phyloP scores from a whole-genome alignment of 2,329 filamentous ascomycete species.

The Penicillium sp. region DNA sequence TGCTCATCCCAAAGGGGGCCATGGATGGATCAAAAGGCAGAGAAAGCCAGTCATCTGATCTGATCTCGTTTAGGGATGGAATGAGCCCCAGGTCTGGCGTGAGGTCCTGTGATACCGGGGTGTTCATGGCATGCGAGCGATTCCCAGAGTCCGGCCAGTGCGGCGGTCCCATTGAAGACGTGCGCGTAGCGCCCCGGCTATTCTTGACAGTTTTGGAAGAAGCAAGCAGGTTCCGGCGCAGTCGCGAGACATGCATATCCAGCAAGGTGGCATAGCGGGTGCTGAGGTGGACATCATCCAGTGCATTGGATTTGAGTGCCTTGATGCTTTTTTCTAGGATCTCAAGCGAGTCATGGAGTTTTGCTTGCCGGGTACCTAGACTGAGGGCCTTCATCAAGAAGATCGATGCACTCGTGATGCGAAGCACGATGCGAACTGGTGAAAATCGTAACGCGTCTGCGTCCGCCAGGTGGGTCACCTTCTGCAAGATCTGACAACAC shows the following conservation, averaged over 20 bases:
- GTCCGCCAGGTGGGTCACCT: conserved; percentile 52
- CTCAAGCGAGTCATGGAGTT: conserved; percentile 51
- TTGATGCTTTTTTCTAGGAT: conserved; percentile 52
- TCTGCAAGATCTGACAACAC: conserved; percentile 54
- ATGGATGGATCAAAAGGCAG: conserved; percentile 47
- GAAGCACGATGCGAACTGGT: conserved; percentile 56
- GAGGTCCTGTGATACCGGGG: conserved; percentile 26
- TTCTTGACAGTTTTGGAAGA: conserved; percentile 33
- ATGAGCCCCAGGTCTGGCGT: conserved; percentile 31
- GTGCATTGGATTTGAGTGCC: conserved; percentile 49
- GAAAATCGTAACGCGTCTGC: conserved; percentile 51
- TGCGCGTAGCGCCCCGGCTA: conserved; percentile 26
- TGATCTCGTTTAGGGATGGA: conserved; percentile 31
- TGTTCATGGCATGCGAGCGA: conserved; percentile 19
- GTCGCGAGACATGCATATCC: conserved; percentile 47
- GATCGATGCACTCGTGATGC: conserved; percentile 57
- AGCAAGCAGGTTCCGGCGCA: conserved; percentile 41
- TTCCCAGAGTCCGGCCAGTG: conserved; percentile 27
- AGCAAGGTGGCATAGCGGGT: conserved; percentile 54
- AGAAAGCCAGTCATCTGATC: conserved; percentile 46
- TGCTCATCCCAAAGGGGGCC: conserved; percentile 45
- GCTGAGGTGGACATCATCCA: conserved; percentile 56
- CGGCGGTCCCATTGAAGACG: conserved; percentile 33
- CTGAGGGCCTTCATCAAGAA: conserved; percentile 56
- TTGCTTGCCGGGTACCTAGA: conserved; percentile 51